Base-by-base conservation (phyloP, 805 yeast genomes). In the Hanseniaspora hatyaiensis region DNA sequence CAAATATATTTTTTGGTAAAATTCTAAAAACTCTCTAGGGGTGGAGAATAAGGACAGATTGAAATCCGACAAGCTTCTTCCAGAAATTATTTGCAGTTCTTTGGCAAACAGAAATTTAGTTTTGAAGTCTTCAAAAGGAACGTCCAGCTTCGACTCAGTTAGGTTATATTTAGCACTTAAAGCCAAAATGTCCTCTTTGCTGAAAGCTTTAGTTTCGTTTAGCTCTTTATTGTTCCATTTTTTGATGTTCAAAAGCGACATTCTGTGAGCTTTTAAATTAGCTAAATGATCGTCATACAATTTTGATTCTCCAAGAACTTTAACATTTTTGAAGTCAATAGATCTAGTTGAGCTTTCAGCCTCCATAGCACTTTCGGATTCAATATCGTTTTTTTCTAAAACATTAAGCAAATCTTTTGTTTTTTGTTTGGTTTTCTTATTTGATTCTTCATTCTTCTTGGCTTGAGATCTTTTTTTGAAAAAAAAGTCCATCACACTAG, bases 41-140 rank as follows among this genome's bases (percentile, higher is more conserved):
- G 60, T 57, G 9, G 51, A 47, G 11, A 65, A 52, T 31, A 58
- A 55, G 2, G 70, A 65, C 6, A 67, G 48, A 26, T 58, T 53
- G 42, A 55, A 61, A 51, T 68, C 73, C 18, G 73, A 65, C 13
- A 68, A 59, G 23, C 61, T 31, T 47, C 58, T 58, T 15, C 73
- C 73, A 16, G 71, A 58, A 26, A 58, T 47, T 8, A 61, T 45
- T 54, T 68, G 73, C 13, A 68, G 44, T 18, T 45, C 30, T 46
- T 60, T 63, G 4, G 65, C 55, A 43, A 65, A 57, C n/a, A 59
- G 54, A 50, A 68, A 68, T 50, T 67, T 65, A 4, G 57, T 43
- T n/a, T 53, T 50, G 32, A 68, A 54, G 53, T 64, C 59, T 1
- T 53, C 40, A 40, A 63, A 63, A 1, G 53, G 44, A 20, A 37